phyloP scores from a whole-genome alignment of 257 asterid species.

The Scutellaria galericulata region DNA sequence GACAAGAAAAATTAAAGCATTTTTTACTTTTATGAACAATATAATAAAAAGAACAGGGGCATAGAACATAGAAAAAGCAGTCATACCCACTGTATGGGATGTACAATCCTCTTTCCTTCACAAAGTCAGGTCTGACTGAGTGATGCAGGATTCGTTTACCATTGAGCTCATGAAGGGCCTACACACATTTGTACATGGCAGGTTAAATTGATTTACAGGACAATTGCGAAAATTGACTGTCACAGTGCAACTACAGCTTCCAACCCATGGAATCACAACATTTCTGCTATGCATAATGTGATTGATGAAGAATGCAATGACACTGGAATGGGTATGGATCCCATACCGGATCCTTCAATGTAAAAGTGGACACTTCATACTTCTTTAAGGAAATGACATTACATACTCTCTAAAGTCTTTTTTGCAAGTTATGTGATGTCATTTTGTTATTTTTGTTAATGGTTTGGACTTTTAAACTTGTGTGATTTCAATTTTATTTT shows the following conservation, averaged over 20 bases:
- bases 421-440: no score
- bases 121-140: slow-evolving; percentile 65
- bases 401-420: no score
- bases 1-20: not conserved
- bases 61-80: slow-evolving; percentile 20
- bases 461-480: no score
- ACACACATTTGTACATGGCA: slow-evolving; percentile 17
- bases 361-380: not conserved
- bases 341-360: no score
- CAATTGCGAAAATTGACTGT: not conserved
- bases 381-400: not conserved
- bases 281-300: not conserved
- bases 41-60: not conserved
- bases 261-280: slow-evolving; percentile 14
- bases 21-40: not conserved
- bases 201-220: slow-evolving; percentile 8
- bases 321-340: no score
- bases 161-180: slow-evolving; percentile 69
- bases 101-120: slow-evolving; percentile 63
- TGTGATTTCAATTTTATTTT: no score
- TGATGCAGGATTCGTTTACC: slow-evolving; percentile 76
- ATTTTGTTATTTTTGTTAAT: no score
- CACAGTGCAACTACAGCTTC: not conserved
- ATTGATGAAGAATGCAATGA: not conserved
- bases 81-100: slow-evolving; percentile 65